phyloP scores from a whole-genome alignment of 768 basidiomycete genomes.

The Boletus subparvulus region DNA sequence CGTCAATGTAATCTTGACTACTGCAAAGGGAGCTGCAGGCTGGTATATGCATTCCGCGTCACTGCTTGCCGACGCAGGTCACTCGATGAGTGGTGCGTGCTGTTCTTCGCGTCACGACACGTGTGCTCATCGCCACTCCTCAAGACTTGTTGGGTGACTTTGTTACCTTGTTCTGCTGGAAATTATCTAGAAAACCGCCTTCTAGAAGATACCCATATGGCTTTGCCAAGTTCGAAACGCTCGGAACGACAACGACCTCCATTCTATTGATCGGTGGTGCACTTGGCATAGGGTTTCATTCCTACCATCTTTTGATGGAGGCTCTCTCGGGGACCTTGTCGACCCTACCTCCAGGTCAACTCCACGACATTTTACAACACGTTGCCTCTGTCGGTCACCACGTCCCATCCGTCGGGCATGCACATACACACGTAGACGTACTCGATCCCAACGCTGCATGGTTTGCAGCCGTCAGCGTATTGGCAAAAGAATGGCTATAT shows the following conservation, averaged over 20 bases:
- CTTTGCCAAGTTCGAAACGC: conserved; percentile 91
- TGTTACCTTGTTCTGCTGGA: conserved; percentile 88
- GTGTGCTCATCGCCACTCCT: conserved; percentile 7
- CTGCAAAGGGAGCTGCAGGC: conserved; percentile 83
- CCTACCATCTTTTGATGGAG: conserved; percentile 77
- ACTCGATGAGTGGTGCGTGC: conserved; percentile 80
- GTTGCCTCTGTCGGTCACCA: conserved; percentile 55
- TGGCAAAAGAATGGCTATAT: conserved; percentile 93
- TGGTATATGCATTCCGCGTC: conserved; percentile 89
- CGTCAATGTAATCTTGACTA: conserved; percentile 79
- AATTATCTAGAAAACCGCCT: conserved; percentile 78
- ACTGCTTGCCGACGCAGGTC: conserved; percentile 90
- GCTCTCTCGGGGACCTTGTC: conserved; percentile 65
- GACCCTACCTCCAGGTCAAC: conserved; percentile 60
- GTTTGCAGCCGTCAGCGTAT: conserved; percentile 82
- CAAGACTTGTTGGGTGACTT: conserved; percentile 86
- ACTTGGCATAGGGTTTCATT: conserved; percentile 86
- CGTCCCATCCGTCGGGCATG: conserved; percentile 53
- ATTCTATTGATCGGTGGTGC: conserved; percentile 83
- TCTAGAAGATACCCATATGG: conserved; percentile 82
- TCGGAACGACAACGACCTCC: conserved; percentile 90
- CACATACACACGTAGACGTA: conserved; percentile 50
- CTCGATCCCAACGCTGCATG: conserved; percentile 95
- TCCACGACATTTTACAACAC: conserved; percentile 62
- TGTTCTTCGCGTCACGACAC: neutral